phyloP scores from a whole-genome alignment of 352 stramenopile species.

The Thalassiosira oceanica region DNA sequence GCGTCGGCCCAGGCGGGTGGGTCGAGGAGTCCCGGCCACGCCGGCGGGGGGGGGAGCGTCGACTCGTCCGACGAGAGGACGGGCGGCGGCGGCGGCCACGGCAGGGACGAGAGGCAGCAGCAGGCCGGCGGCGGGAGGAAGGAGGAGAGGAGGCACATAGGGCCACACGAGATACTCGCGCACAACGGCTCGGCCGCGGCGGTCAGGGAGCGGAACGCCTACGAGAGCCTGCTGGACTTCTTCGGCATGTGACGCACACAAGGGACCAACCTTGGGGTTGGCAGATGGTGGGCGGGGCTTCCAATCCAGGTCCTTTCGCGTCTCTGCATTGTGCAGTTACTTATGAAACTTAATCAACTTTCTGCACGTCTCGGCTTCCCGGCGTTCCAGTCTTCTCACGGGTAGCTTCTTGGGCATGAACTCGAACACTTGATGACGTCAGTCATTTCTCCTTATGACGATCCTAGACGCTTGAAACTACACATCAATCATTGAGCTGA shows the following conservation, averaged over 20 bases:
- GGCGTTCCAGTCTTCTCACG: too few relatives aligned
- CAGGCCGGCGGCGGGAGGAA: not conserved
- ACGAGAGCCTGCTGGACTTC: slow-evolving; percentile 44
- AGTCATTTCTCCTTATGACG: too few relatives aligned
- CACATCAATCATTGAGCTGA: too few relatives aligned
- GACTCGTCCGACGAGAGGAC: slow-evolving; percentile 1
- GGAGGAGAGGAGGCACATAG: slow-evolving; percentile 12
- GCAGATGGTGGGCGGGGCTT: too few relatives aligned
- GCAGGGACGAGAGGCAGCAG: not conserved
- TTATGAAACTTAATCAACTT: too few relatives aligned
- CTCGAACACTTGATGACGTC: too few relatives aligned
- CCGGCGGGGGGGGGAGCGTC: slow-evolving; percentile 1
- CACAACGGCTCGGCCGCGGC: slow-evolving; percentile 41
- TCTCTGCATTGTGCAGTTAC: too few relatives aligned
- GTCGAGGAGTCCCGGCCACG: not conserved
- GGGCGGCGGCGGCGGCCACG: slow-evolving; percentile 1
- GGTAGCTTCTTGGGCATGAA: too few relatives aligned
- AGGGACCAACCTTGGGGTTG: too few relatives aligned
- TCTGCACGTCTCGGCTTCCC: too few relatives aligned
- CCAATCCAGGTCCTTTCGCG: too few relatives aligned
- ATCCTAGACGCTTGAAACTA: too few relatives aligned
- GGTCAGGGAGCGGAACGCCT: slow-evolving; percentile 42
- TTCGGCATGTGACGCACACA: slow-evolving; percentile 59
- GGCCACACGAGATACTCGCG: slow-evolving; percentile 47
- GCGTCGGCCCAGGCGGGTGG: slow-evolving; percentile 7